Percentiles rank a stretch among this genome's conserved stretches.
These are phyloP conservation scores for Exophiala calicioides DNA, from an alignment of 2,329 filamentous ascomycete species.

Conservation along the genomic window DNA sequence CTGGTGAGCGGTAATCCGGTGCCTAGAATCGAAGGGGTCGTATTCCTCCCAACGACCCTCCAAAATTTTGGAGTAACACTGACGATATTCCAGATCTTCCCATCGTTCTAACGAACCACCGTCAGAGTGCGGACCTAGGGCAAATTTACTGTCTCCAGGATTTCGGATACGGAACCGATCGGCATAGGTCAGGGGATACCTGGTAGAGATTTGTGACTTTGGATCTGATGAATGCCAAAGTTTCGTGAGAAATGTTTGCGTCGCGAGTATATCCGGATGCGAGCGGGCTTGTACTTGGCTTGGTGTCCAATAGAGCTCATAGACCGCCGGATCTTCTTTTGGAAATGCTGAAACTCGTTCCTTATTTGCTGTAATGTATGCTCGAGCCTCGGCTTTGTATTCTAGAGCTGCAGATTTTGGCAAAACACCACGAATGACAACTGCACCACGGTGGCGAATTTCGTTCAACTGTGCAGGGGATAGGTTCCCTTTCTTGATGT, in stretches of 20 bases:
- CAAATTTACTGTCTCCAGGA: slow-evolving; percentile 70
- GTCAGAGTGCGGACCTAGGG: slow-evolving; percentile 72
- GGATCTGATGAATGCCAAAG: slow-evolving; percentile 62
- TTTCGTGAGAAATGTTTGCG: slow-evolving; percentile 63
- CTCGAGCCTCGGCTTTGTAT: slow-evolving; percentile 65
- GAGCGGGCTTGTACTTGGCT: slow-evolving; percentile 68
- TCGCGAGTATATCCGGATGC: slow-evolving; percentile 63
- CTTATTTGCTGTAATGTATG: slow-evolving; percentile 65
- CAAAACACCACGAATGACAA: slow-evolving; percentile 67
- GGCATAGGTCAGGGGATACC: slow-evolving; percentile 66
- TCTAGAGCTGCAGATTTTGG: slow-evolving; percentile 62
- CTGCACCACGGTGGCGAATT: slow-evolving; percentile 62
- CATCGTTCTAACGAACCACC: slow-evolving; percentile 74
- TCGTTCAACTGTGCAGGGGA: slow-evolving; percentile 46
- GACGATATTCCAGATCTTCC: slow-evolving; percentile 69
- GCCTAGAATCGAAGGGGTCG: slow-evolving; percentile 77
- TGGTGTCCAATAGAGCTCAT: slow-evolving; percentile 73
- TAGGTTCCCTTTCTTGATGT: slow-evolving; percentile 42
- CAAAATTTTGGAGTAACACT: slow-evolving; percentile 73
- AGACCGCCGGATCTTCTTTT: slow-evolving; percentile 66
- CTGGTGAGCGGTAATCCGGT: slow-evolving; percentile 66
- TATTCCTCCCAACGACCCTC: slow-evolving; percentile 76
- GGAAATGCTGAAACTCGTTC: slow-evolving; percentile 61
- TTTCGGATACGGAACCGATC: slow-evolving; percentile 71
- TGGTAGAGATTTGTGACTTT: slow-evolving; percentile 47